Conservation (phyloP, 2,329 filamentous ascomycete genomes). For the Alternaria sp. region DNA sequence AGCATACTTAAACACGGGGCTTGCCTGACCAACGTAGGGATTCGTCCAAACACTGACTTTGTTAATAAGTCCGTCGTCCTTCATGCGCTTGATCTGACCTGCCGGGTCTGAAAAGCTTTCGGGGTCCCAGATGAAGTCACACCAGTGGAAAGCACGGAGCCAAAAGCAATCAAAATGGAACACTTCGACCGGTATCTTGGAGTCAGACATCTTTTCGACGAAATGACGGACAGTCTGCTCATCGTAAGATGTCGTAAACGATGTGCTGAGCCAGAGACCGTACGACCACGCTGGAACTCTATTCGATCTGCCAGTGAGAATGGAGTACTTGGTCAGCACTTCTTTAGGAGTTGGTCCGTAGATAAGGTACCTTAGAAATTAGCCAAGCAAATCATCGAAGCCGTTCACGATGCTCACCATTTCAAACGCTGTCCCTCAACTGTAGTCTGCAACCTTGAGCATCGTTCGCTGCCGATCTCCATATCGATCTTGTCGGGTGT, state of each 20-base stretch:
- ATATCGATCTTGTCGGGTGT: constrained; percentile 74
- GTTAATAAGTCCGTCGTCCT: constrained; percentile 64
- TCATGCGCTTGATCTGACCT: constrained; percentile 70
- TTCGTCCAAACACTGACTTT: constrained; percentile 82
- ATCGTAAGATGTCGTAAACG: constrained; percentile 77
- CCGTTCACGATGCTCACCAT: constrained; percentile 53
- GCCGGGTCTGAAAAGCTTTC: constrained; percentile 74
- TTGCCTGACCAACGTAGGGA: constrained; percentile 76
- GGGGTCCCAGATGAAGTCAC: constrained; percentile 75
- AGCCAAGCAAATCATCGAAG: background rate
- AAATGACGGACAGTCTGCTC: constrained; percentile 74
- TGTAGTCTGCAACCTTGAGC: constrained; percentile 73
- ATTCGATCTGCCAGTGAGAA: constrained; percentile 71
- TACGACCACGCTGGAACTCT: constrained; percentile 78
- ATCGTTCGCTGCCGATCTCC: constrained; percentile 78
- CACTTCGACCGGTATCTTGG: constrained; percentile 72
- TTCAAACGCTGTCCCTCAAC: constrained; percentile 75
- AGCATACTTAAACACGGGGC: constrained; percentile 70
- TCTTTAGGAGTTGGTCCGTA: constrained; percentile 77
- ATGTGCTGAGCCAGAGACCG: constrained; percentile 79
- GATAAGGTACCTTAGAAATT: constrained; percentile 66
- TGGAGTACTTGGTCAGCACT: constrained; percentile 72
- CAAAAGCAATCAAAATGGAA: constrained; percentile 84
- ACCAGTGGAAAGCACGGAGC: constrained; percentile 80
- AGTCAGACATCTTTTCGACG: constrained; percentile 72